phyloP scores from a whole-genome alignment of 768 basidiomycete species.

The Kondoa malvinella region DNA sequence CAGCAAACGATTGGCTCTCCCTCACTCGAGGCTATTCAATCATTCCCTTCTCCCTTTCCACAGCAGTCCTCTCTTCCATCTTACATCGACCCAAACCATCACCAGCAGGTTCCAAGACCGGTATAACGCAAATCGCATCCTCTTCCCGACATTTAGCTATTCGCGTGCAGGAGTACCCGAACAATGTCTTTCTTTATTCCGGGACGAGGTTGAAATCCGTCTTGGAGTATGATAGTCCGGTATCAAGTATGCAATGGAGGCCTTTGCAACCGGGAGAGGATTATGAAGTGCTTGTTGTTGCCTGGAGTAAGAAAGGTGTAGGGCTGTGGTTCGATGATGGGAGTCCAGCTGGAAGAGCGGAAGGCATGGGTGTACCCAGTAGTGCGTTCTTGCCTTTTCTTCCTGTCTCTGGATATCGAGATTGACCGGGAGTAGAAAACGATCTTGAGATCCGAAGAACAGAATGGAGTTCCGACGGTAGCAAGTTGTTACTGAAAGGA shows the following conservation, averaged over 20 bases:
- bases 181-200: conserved; percentile 4
- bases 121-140: background rate
- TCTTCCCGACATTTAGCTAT: background rate
- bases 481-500: background rate
- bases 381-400: background rate
- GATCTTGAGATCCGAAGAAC: background rate
- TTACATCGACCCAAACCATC: background rate
- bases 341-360: background rate
- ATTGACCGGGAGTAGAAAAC: background rate
- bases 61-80: background rate
- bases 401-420: background rate
- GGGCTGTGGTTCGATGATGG: background rate
- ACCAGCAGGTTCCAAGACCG: background rate
- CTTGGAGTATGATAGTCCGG: background rate
- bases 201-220: background rate
- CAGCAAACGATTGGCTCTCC: background rate
- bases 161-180: background rate
- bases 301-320: background rate
- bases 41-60: background rate
- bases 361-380: background rate
- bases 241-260: background rate
- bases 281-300: background rate
- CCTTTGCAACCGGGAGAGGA: background rate
- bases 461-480: background rate
- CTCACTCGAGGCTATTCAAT: background rate